These are phyloP conservation scores for Apostasia ramifera DNA, from an alignment of 106 monocot genomes.

Conservation along the genomic window DNA sequence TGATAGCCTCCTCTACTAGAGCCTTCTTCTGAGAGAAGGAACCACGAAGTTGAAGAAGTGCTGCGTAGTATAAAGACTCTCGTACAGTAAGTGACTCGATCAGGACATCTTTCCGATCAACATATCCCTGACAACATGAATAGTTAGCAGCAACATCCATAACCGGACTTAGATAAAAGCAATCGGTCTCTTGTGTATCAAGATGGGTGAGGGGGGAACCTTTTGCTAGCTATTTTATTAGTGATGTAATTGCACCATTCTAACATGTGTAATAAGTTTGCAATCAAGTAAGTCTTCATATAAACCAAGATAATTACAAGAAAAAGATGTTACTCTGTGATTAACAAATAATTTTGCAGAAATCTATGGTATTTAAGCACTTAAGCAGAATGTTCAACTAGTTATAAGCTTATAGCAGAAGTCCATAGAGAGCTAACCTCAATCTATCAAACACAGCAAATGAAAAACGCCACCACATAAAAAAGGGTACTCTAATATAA, in stretches of 20 bases:
- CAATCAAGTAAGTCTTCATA: background rate
- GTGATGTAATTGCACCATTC: background rate
- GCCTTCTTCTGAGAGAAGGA: conserved; percentile 71
- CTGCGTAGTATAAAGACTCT: conserved; percentile 79
- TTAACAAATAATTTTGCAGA: background rate
- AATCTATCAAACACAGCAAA: no score
- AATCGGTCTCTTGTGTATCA: background rate
- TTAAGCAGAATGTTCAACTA: no score
- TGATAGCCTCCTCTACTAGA: conserved; percentile 78
- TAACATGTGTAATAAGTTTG: background rate
- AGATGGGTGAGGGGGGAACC: background rate
- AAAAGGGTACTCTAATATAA: no score
- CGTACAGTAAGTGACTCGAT: conserved; percentile 89
- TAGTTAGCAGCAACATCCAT: no score
- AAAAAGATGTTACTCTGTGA: background rate
- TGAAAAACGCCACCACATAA: no score
- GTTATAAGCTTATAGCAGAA: no score
- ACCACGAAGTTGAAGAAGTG: conserved; percentile 90
- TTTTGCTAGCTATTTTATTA: background rate
- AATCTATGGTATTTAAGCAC: no score
- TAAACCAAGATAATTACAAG: background rate
- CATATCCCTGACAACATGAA: conserved; percentile 66
- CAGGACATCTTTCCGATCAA: conserved; percentile 73
- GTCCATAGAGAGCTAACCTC: no score
- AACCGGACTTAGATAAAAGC: background rate